Percentiles rank a stretch among this genome's conserved stretches.
phyloP scores from a whole-genome alignment of 352 stramenopile genomes.

The Globisporangium paddicum region DNA sequence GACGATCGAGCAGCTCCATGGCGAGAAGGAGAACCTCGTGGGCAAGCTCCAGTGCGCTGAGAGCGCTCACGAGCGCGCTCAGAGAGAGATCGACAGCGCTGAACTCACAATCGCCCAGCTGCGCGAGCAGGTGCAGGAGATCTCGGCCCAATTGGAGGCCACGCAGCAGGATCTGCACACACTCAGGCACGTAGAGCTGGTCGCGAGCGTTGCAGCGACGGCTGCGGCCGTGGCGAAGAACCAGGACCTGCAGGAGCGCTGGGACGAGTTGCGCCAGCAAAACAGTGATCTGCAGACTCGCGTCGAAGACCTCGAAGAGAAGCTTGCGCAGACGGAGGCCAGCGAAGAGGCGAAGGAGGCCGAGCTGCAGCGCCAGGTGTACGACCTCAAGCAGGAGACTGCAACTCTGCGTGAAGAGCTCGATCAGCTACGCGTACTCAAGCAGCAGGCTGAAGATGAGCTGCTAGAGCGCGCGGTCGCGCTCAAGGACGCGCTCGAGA shows the following conservation, averaged over 20 bases:
- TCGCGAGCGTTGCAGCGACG: conserved; percentile 33
- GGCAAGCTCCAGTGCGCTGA: conserved; percentile 24
- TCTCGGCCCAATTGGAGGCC: conserved; percentile 42
- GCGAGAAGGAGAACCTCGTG: conserved; percentile 20
- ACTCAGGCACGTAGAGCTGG: conserved; percentile 41
- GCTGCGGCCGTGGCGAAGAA: conserved; percentile 51
- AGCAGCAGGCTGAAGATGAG: conserved; percentile 49
- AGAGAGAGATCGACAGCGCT: conserved; percentile 21
- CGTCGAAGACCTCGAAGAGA: conserved; percentile 55
- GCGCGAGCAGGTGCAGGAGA: conserved; percentile 51
- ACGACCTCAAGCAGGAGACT: conserved; percentile 46
- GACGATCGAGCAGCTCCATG: conserved; percentile 29
- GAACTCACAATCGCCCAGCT: conserved; percentile 40
- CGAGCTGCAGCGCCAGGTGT: conserved; percentile 47
- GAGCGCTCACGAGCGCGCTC: conserved; percentile 23
- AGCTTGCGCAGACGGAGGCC: conserved; percentile 30
- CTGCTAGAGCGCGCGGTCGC: conserved; percentile 33
- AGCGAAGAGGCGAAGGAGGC: conserved; percentile 31
- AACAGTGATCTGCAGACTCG: conserved; percentile 55
- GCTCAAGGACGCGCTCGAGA: conserved; percentile 42
- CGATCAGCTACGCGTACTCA: conserved; percentile 35
- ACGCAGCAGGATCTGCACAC: conserved; percentile 45
- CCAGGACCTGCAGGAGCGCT: conserved; percentile 48
- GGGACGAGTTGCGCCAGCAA: conserved; percentile 41
- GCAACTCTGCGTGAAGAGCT: conserved; percentile 43